Evolutionary conservation across 805 yeast genomes (phyloP).

Genomic region (Teunomyces tritomae): DNA sequence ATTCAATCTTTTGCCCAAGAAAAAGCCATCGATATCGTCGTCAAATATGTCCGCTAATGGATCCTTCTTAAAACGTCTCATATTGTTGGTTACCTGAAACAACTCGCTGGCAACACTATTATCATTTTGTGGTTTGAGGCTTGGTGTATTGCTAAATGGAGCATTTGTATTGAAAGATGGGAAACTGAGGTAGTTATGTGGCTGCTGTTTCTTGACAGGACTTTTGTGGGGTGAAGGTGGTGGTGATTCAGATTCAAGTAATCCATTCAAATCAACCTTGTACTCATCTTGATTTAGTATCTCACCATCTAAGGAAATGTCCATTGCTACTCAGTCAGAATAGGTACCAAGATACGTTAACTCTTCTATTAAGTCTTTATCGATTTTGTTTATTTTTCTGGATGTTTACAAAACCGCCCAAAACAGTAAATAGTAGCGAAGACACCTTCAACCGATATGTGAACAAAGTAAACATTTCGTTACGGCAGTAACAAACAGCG

Average conservation of each 20-base stretch:
- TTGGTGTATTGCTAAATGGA: conserved; percentile 2
- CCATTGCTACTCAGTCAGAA: background rate
- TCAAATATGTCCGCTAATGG: conserved; percentile 7
- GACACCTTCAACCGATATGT: background rate
- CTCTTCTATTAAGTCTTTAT: background rate
- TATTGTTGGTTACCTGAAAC: conserved; percentile 24
- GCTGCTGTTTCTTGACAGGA: conserved; percentile 2
- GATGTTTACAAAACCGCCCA: conserved; percentile 9
- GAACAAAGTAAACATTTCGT: background rate
- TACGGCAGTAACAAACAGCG: background rate
- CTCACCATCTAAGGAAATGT: conserved; percentile 1
- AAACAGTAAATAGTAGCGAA: conserved; percentile 1
- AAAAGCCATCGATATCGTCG: conserved; percentile 16
- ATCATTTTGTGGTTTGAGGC: conserved; percentile 5
- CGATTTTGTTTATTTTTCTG: conserved; percentile 1
- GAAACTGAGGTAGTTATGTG: background rate
- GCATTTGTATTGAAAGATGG: background rate
- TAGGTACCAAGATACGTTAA: background rate
- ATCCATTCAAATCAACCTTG: conserved; percentile 17
- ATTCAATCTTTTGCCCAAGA: conserved; percentile 20
- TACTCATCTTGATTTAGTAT: conserved; percentile 16
- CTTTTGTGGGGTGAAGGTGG: conserved; percentile 1
- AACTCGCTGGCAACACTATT: conserved; percentile 25
- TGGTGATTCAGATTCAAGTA: conserved; percentile 9
- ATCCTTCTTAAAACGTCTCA: conserved; percentile 3